These are phyloP conservation scores for Pyrrhoderma lamaoense DNA, from an alignment of 1,284 basidiomycete genomes.

Conservation along the genomic window DNA sequence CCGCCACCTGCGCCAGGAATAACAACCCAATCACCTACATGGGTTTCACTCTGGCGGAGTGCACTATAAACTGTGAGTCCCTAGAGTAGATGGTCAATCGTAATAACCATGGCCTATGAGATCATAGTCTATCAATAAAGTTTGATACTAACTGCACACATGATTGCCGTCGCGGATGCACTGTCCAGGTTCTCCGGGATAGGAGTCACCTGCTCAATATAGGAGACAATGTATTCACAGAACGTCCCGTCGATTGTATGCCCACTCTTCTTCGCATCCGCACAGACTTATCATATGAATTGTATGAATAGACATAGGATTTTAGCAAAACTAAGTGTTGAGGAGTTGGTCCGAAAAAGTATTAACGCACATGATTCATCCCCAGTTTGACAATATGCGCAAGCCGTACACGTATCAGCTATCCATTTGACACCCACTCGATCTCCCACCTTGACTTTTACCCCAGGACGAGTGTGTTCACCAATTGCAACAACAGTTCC, in stretches of 20 bases:
- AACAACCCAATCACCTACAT: slow-evolving; percentile 39
- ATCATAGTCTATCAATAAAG: slow-evolving; percentile 11
- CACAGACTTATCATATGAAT: slow-evolving; percentile 43
- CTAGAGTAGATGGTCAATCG: slow-evolving; percentile 4
- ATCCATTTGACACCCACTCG: slow-evolving; percentile 88
- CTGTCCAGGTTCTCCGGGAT: slow-evolving; percentile 61
- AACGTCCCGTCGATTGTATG: slow-evolving; percentile 82
- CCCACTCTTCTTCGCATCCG: slow-evolving; percentile 55
- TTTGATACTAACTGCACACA: slow-evolving; percentile 30
- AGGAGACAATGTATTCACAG: slow-evolving; percentile 71
- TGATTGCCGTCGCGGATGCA: slow-evolving; percentile 39
- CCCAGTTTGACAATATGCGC: slow-evolving; percentile 69
- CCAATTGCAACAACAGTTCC: slow-evolving; percentile 76
- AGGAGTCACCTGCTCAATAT: slow-evolving; percentile 62
- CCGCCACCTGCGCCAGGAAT: slow-evolving; percentile 35
- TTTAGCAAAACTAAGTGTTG: neutral
- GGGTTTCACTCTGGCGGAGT: slow-evolving; percentile 34
- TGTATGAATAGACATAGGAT: slow-evolving; percentile 14
- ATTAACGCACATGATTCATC: slow-evolving; percentile 55
- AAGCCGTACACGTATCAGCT: slow-evolving; percentile 60
- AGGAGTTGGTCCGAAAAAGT: neutral
- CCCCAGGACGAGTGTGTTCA: slow-evolving; percentile 40
- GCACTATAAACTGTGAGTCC: slow-evolving; percentile 41
- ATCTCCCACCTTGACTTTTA: slow-evolving; percentile 58
- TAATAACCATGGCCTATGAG: neutral